Percentiles rank a stretch among this genome's conserved stretches.
phyloP scores from a whole-genome alignment of 2,329 filamentous ascomycete genomes.

The Fusarium sp. region DNA sequence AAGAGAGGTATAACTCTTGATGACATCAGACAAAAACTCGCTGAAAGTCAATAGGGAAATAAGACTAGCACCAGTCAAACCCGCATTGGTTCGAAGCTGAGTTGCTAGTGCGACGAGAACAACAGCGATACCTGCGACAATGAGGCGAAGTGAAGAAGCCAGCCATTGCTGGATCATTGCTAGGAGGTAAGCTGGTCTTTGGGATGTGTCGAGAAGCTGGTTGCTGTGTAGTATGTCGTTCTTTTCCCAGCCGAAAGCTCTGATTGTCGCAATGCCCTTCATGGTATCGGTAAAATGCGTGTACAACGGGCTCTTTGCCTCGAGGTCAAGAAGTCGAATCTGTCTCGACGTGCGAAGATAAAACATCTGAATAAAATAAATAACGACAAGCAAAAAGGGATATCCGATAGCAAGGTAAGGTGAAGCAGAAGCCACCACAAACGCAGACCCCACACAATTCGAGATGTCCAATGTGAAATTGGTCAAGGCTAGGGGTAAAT shows the following conservation, averaged over 20 bases:
- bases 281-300: slow-evolving; percentile 67
- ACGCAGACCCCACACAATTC: slow-evolving; percentile 55
- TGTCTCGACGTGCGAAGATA: slow-evolving; percentile 71
- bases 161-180: slow-evolving; percentile 70
- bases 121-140: slow-evolving; percentile 61
- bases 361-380: slow-evolving; percentile 65
- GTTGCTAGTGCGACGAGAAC: slow-evolving; percentile 61
- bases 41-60: slow-evolving; percentile 52
- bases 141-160: slow-evolving; percentile 59
- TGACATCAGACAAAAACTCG: slow-evolving; percentile 34
- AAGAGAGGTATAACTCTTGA: slow-evolving; percentile 37
- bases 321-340: slow-evolving; percentile 69
- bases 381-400: slow-evolving; percentile 57
- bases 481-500: slow-evolving; percentile 51
- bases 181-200: slow-evolving; percentile 67
- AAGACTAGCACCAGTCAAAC: slow-evolving; percentile 54
- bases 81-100: slow-evolving; percentile 50
- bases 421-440: slow-evolving; percentile 57
- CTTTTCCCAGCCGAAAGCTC: slow-evolving; percentile 64
- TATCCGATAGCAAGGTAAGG: slow-evolving; percentile 62
- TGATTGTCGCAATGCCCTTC: slow-evolving; percentile 64
- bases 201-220: slow-evolving; percentile 63
- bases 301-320: slow-evolving; percentile 65
- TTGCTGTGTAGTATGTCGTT: slow-evolving; percentile 55
- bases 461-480: slow-evolving; percentile 45